Percentiles rank a stretch among this genome's conserved stretches.
Evolutionary conservation across 495 filamentous ascomycete species (phyloP).

Genomic region (Diplogelasinospora grovesii): DNA sequence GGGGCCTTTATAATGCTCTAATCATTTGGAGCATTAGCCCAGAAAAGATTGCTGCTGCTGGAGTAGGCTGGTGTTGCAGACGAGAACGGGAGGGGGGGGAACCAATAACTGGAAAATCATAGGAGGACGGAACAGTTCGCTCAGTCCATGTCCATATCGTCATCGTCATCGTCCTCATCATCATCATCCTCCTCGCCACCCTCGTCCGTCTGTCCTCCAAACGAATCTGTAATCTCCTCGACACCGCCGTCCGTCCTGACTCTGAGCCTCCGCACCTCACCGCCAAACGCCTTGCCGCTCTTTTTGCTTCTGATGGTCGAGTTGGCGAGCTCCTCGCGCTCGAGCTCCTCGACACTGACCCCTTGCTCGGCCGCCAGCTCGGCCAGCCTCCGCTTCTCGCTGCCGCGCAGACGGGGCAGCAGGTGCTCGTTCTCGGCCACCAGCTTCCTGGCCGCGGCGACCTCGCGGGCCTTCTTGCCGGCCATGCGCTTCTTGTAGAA

Average conservation of each 20-base stretch:
- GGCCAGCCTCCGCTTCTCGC: constrained; percentile 43
- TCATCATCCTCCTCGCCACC: constrained; percentile 39
- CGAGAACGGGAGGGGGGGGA: too few species aligned
- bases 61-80: too few species aligned
- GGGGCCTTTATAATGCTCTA: too few species aligned
- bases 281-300: constrained; percentile 46
- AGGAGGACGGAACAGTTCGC: too few species aligned
- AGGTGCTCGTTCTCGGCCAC: constrained; percentile 90
- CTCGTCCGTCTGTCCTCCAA: constrained; percentile 10
- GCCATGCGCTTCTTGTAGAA: constrained; percentile 92
- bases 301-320: constrained; percentile 28
- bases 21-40: too few species aligned
- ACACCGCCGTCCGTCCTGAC: constrained; percentile 61
- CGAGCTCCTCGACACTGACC: constrained; percentile 50
- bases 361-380: constrained; percentile 46
- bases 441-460: constrained; percentile 72
- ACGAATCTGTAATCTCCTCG: constrained; percentile 42
- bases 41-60: too few species aligned
- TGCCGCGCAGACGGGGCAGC: constrained; percentile 56
- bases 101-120: too few species aligned
- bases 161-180: constrained; percentile 48
- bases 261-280: constrained; percentile 56
- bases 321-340: constrained; percentile 27
- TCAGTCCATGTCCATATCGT: constrained; percentile 66
- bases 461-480: constrained; percentile 75